These are phyloP conservation scores for Dictyostelium purpureum DNA, from an alignment of 78 protist species.

Conservation along the genomic window DNA sequence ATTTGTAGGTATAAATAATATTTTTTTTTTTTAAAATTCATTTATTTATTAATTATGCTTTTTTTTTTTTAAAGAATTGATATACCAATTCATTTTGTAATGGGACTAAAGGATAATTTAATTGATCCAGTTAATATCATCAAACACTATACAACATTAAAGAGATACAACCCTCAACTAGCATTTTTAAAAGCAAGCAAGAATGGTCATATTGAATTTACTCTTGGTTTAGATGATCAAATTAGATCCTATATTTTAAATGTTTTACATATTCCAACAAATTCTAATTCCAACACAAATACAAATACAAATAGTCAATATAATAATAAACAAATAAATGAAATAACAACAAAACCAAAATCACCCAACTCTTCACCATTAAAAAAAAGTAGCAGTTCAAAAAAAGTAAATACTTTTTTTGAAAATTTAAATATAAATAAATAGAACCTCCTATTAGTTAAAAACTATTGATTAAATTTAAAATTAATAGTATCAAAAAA, in stretches of 20 bases:
- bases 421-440: no score
- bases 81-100: slow-evolving; percentile 69
- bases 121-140: slow-evolving; percentile 66
- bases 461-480: no score
- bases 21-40: not conserved
- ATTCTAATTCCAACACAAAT: not conserved
- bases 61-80: slow-evolving; percentile 9
- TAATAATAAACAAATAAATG: no score
- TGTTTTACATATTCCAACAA: not conserved
- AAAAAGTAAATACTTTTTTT: not conserved
- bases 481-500: no score
- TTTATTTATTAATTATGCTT: not conserved
- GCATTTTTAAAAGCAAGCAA: slow-evolving; percentile 66
- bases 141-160: slow-evolving; percentile 59
- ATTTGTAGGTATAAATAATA: slow-evolving; percentile 14
- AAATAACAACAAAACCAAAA: no score
- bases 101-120: slow-evolving; percentile 74
- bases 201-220: slow-evolving; percentile 75
- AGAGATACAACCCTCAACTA: slow-evolving; percentile 34
- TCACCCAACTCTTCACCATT: no score
- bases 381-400: not conserved
- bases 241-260: slow-evolving; percentile 36
- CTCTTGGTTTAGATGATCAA: slow-evolving; percentile 69
- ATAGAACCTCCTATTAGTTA: no score
- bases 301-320: no score